A percentile compares a stretch with the other conserved stretches of the same genome.
These are phyloP conservation scores for Simplicillium sp. DNA, from an alignment of 2,329 filamentous ascomycete genomes.

Conservation along the genomic window DNA sequence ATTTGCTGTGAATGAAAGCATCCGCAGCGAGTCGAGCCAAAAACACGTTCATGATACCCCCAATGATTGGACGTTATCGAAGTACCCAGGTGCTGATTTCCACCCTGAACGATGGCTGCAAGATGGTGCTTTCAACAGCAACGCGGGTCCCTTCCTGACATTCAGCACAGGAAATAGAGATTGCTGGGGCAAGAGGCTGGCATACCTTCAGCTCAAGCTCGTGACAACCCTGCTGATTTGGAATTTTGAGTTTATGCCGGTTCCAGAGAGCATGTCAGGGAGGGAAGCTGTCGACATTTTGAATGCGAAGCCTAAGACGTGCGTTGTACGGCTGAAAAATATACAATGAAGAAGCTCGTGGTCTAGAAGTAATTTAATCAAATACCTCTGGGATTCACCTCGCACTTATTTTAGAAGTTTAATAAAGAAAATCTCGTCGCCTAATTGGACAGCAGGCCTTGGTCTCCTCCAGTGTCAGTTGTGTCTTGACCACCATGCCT, in stretches of 20 bases:
- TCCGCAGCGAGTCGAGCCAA: neutral
- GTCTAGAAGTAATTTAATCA: too few species aligned
- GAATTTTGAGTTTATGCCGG: slow-evolving; percentile 9
- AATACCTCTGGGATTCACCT: too few species aligned
- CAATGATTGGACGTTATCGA: neutral
- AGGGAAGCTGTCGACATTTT: neutral
- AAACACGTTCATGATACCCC: neutral
- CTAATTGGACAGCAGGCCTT: too few species aligned
- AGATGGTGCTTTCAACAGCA: slow-evolving; percentile 11
- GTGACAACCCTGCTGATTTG: slow-evolving; percentile 15
- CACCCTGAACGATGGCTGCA: slow-evolving; percentile 26
- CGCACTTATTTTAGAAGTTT: too few species aligned
- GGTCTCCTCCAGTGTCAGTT: too few species aligned
- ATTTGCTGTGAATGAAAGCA: neutral
- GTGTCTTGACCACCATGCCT: too few species aligned
- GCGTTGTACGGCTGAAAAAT: neutral
- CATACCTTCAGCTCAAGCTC: slow-evolving; percentile 18
- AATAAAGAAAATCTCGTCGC: too few species aligned
- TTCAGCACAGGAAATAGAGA: slow-evolving; percentile 15
- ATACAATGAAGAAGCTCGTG: too few species aligned
- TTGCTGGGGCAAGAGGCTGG: slow-evolving; percentile 18
- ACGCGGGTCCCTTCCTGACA: slow-evolving; percentile 13
- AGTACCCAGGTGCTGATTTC: slow-evolving; percentile 11
- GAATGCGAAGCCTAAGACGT: neutral
- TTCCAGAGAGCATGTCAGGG: neutral